phyloP scores from a whole-genome alignment of 208 protist genomes.

The Histomonas meleagridis region DNA sequence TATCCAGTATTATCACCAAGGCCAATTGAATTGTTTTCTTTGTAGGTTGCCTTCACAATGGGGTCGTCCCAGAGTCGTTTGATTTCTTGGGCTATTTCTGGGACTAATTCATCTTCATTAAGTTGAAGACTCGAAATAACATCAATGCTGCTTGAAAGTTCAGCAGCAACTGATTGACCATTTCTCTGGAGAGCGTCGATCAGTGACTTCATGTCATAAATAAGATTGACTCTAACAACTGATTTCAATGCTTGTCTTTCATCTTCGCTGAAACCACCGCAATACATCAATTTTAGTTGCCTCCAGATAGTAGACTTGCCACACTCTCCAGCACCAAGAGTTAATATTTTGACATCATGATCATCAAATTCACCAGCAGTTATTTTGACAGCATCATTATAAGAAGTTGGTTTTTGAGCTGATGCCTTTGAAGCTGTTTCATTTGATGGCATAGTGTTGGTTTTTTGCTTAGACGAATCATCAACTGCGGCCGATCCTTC shows the following conservation, averaged over 20 bases:
- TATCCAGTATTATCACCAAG: conserved; percentile 21
- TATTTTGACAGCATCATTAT: no score
- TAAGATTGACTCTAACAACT: not conserved
- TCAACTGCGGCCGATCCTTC: no score
- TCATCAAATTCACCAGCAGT: not conserved
- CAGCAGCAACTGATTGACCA: not conserved
- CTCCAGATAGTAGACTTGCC: conserved; percentile 40
- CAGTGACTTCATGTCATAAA: conserved; percentile 7
- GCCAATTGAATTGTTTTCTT: not conserved
- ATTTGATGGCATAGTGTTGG: no score
- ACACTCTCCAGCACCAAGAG: conserved; percentile 24
- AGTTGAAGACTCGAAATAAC: not conserved
- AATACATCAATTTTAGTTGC: conserved; percentile 37
- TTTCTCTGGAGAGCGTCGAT: not conserved
- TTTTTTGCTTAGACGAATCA: no score
- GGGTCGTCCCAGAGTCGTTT: conserved; percentile 23
- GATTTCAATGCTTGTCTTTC: conserved; percentile 2
- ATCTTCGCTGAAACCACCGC: not conserved
- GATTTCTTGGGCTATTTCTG: not conserved
- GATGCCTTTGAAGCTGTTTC: no score
- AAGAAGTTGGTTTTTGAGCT: no score
- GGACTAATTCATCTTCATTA: not conserved
- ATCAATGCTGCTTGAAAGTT: not conserved
- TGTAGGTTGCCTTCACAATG: not conserved
- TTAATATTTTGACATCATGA: not conserved